phyloP scores from a whole-genome alignment of 2,329 filamentous ascomycete genomes.

The Fusarium dimerum region DNA sequence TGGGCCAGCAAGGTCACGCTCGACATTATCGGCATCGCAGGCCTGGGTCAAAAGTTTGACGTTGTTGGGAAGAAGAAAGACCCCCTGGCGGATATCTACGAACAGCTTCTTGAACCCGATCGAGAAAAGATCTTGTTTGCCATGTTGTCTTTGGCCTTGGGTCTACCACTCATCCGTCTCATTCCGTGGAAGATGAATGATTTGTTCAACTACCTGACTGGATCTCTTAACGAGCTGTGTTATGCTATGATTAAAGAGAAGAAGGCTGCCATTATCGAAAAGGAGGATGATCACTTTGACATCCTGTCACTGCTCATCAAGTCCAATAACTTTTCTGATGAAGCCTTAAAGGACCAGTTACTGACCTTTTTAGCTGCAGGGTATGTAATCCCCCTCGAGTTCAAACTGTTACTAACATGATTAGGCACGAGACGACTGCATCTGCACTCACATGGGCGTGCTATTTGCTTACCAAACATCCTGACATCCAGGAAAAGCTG shows the following conservation, averaged over 20 bases:
- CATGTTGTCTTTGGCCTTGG: slow-evolving; percentile 15
- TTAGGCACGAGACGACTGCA: slow-evolving; percentile 22
- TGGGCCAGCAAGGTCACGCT: slow-evolving; percentile 58
- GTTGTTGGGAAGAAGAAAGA: slow-evolving; percentile 38
- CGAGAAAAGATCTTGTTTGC: slow-evolving; percentile 45
- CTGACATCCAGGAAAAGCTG: slow-evolving; percentile 17
- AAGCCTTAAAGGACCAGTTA: slow-evolving; percentile 54
- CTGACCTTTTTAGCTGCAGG: slow-evolving; percentile 52
- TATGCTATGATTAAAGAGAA: slow-evolving; percentile 44
- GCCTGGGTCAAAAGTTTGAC: slow-evolving; percentile 56
- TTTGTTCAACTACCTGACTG: slow-evolving; percentile 13
- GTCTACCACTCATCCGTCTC: slow-evolving; percentile 7
- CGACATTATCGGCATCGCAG: slow-evolving; percentile 61
- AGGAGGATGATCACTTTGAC: slow-evolving; percentile 54
- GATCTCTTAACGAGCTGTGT: slow-evolving; percentile 12
- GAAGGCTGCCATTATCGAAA: slow-evolving; percentile 46
- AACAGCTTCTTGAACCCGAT: slow-evolving; percentile 47
- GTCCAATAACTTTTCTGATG: slow-evolving; percentile 53
- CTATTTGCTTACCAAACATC: slow-evolving; percentile 19
- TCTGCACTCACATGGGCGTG: slow-evolving; percentile 23
- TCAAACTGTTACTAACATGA: background rate
- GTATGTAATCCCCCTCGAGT: background rate
- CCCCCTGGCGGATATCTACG: slow-evolving; percentile 47
- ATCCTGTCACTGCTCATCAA: slow-evolving; percentile 62
- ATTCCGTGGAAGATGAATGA: slow-evolving; percentile 25